A percentile compares a stretch with the other conserved stretches of the same genome.
Conservation (phyloP, 352 stramenopile genomes). For the Globisporangium nodosum region DNA sequence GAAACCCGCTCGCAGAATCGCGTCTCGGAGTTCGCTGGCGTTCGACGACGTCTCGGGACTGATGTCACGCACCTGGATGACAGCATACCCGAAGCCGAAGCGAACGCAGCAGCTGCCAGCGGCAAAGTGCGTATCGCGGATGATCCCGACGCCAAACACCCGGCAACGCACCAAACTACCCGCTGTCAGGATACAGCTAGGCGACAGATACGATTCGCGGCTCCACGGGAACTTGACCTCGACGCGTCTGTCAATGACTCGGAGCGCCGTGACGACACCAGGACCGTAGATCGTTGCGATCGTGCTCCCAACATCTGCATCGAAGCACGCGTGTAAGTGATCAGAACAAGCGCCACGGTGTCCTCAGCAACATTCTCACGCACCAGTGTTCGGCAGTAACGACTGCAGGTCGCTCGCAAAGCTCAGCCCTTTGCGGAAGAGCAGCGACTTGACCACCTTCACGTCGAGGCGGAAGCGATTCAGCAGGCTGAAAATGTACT, state of each 20-base stretch:
- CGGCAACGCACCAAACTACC: slow-evolving; percentile 47
- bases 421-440: slow-evolving; percentile 50
- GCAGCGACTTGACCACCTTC: slow-evolving; percentile 57
- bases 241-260: slow-evolving; percentile 40
- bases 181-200: slow-evolving; percentile 35
- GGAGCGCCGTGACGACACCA: slow-evolving; percentile 59
- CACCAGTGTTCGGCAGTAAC: slow-evolving; percentile 40
- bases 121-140: slow-evolving; percentile 58
- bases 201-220: slow-evolving; percentile 44
- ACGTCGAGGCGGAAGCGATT: slow-evolving; percentile 76
- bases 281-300: slow-evolving; percentile 57
- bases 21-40: slow-evolving; percentile 13
- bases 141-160: slow-evolving; percentile 50
- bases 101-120: slow-evolving; percentile 52
- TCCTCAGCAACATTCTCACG: slow-evolving; percentile 7
- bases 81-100: slow-evolving; percentile 56
- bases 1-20: slow-evolving; percentile 23
- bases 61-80: slow-evolving; percentile 52
- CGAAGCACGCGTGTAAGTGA: background rate
- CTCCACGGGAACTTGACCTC: slow-evolving; percentile 76
- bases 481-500: slow-evolving; percentile 64
- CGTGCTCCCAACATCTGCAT: slow-evolving; percentile 50
- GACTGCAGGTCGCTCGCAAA: slow-evolving; percentile 29
- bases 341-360: background rate
- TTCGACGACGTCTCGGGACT: slow-evolving; percentile 34